phyloP scores from a whole-genome alignment of 768 basidiomycete genomes.

The Psilocybe subaeruginosa region DNA sequence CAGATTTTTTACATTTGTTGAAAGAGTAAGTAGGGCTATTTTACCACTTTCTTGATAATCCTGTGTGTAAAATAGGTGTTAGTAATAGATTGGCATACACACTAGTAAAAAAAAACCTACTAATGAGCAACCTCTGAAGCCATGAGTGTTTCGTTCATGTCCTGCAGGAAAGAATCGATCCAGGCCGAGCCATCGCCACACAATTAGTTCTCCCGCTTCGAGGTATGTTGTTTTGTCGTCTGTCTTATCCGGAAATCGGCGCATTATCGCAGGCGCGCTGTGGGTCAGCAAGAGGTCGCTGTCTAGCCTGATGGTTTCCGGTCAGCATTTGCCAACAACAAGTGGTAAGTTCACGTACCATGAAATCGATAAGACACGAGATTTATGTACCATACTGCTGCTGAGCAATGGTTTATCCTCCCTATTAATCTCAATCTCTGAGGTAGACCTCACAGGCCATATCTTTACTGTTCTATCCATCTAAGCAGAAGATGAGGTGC shows the following conservation, averaged over 20 bases:
- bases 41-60: conserved; percentile 79
- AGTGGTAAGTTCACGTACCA: conserved; percentile 46
- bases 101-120: conserved; percentile 39
- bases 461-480: conserved; percentile 78
- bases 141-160: conserved; percentile 27
- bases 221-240: conserved; percentile 30
- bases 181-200: conserved; percentile 74
- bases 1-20: neutral
- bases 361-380: conserved; percentile 61
- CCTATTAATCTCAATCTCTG: conserved; percentile 43
- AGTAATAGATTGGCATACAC: neutral
- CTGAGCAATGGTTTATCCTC: conserved; percentile 82
- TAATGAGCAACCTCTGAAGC: conserved; percentile 61
- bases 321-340: neutral
- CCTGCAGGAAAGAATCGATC: conserved; percentile 64
- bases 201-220: conserved; percentile 52
- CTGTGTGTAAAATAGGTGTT: conserved; percentile 32
- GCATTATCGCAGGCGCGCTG: conserved; percentile 55
- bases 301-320: conserved; percentile 47
- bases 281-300: conserved; percentile 58
- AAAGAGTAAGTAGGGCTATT: conserved; percentile 21
- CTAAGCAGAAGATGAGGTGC: conserved; percentile 34
- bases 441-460: conserved; percentile 57
- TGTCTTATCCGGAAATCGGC: conserved; percentile 22
- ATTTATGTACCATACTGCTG: conserved; percentile 65